Conservation (phyloP, 169 alveolate species). For the Cryptosporidium canis region DNA sequence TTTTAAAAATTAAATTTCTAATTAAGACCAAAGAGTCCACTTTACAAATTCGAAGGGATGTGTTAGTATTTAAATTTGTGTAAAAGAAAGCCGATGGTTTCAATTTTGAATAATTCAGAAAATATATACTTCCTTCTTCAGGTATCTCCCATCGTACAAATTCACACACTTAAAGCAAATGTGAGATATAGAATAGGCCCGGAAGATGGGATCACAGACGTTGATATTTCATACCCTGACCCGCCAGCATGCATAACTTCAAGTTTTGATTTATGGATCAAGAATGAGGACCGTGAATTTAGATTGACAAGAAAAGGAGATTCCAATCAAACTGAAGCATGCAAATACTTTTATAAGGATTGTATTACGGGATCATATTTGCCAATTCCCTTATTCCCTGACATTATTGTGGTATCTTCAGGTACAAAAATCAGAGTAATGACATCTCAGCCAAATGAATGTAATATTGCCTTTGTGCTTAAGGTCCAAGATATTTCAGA, state of each 20-base stretch:
- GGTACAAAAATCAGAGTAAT: slow-evolving; percentile 61
- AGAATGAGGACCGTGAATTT: slow-evolving; percentile 68
- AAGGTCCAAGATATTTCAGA: slow-evolving; percentile 57
- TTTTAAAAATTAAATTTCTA: not conserved
- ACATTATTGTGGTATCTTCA: slow-evolving; percentile 63
- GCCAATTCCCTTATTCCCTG: slow-evolving; percentile 66
- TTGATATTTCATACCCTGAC: slow-evolving; percentile 71
- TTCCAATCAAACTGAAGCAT: slow-evolving; percentile 21
- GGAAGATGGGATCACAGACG: slow-evolving; percentile 70
- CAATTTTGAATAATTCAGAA: slow-evolving; percentile 21
- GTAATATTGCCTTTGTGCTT: slow-evolving; percentile 66
- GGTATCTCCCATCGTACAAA: slow-evolving; percentile 66
- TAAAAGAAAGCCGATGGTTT: slow-evolving; percentile 31
- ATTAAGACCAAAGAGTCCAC: not conserved
- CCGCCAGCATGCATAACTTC: slow-evolving; percentile 55
- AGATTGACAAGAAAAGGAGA: slow-evolving; percentile 63
- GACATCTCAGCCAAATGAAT: slow-evolving; percentile 71
- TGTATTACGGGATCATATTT: slow-evolving; percentile 60
- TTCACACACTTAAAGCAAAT: slow-evolving; percentile 43
- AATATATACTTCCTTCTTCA: slow-evolving; percentile 55
- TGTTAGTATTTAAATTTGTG: not conserved
- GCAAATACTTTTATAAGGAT: slow-evolving; percentile 64
- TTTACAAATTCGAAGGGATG: not conserved
- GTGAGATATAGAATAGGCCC: slow-evolving; percentile 73
- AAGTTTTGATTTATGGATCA: slow-evolving; percentile 68